Evolutionary conservation across 202 grass and related monocot species (phyloP).

Genomic region (Panicum virgatum): DNA sequence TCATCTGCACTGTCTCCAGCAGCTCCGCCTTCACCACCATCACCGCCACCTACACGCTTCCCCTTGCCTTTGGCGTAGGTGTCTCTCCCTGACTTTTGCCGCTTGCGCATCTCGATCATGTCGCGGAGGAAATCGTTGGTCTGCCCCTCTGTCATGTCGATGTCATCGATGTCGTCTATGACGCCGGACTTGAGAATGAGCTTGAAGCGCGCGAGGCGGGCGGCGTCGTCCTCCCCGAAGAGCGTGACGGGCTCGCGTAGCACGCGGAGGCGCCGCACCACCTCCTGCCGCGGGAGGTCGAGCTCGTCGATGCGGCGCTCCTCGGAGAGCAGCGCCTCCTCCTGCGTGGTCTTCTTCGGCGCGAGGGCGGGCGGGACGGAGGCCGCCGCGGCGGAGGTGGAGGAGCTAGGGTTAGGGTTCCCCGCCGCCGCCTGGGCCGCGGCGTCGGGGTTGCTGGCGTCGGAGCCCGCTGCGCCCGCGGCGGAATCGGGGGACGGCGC

Average conservation of each 20-base stretch:
- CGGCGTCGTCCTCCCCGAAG: constrained; percentile 93
- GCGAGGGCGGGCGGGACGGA: constrained; percentile 58
- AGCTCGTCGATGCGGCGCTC: constrained; percentile 79
- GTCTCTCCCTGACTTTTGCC: constrained; percentile 72
- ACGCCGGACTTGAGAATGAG: constrained; percentile 79
- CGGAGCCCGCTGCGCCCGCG: neutral
- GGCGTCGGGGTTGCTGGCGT: constrained; percentile 27
- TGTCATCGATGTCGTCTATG: constrained; percentile 72
- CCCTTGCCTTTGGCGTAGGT: constrained; percentile 73
- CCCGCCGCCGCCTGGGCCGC: constrained; percentile 25
- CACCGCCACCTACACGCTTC: constrained; percentile 54
- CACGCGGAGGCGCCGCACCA: constrained; percentile 82
- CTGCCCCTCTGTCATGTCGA: constrained; percentile 94
- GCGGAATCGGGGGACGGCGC: constrained; percentile 19
- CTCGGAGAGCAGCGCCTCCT: constrained; percentile 58
- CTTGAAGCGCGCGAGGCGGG: constrained; percentile 79
- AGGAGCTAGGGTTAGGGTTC: constrained; percentile 67
- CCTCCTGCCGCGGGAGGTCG: constrained; percentile 78
- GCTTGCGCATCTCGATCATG: constrained; percentile 90
- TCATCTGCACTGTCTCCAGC: constrained; percentile 45
- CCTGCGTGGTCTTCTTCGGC: constrained; percentile 55
- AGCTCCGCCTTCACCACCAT: constrained; percentile 40
- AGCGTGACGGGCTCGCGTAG: constrained; percentile 85
- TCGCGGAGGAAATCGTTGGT: constrained; percentile 95
- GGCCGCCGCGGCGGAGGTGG: neutral